Evolutionary conservation across 2,329 filamentous ascomycete species (phyloP), one percentile per base, ranked within the genome.

Genomic region (Pyricularia sp.): DNA sequence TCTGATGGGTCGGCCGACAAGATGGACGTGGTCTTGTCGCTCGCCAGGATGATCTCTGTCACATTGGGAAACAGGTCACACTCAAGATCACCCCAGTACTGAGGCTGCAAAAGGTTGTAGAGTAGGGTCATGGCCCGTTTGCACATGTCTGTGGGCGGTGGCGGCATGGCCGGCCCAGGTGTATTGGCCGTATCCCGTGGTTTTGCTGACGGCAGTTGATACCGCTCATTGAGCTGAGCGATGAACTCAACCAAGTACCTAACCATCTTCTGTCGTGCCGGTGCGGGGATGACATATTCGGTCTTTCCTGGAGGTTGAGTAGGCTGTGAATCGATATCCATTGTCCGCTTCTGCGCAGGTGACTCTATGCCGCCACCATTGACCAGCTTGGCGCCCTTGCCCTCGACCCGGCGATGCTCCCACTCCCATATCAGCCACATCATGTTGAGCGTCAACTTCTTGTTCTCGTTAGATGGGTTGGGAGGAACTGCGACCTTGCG

Each of bases 241-340:
- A 97, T 96, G 75, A 97, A 97, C 67, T 94, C 90, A 33, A 97
- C 90, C 35, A 99, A 83, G 72, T 97, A 99, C 75, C 96, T 97
- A 62, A 97, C 84, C 79, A 99, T 88, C 74, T 91, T 88, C 59
- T 87, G 83, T 24, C 93, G 85, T 64, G 89, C 85, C 1, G 83
- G 74, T 0, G 82, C 73, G 9, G 89, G 84, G 30, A 93, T 87
- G 67, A 84, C 80, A 69, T 90, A 93, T 65, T 92, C 89, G 0
- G 78, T 75, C 66, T 81, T 81, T 62, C 87, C 86, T 19, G 24
- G 26, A 19, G 55, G 3, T 30, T 59, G 55, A 7, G 55, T 8
- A 78, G 75, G 12, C 13, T 59, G 55, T 6, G 55, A 28, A 59
- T 59, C 55, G 30, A 59, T 31, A n/a, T 59, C 55, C 78, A 76